Conservation (phyloP, 192 early-diverging fungal species). For the Linnemannia exigua region DNA sequence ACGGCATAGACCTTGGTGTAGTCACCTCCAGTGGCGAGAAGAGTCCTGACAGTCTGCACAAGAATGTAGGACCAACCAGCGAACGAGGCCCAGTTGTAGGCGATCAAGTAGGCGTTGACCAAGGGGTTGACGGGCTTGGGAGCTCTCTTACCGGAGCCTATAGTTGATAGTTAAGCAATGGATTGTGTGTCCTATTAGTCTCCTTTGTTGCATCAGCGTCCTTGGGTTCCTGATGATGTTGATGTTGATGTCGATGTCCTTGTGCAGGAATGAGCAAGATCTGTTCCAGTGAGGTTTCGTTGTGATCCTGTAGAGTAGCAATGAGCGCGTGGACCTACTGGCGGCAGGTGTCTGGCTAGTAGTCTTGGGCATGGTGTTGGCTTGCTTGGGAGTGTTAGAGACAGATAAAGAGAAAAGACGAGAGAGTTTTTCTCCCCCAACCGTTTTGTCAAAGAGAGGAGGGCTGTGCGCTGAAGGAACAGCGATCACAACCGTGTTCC, state of each 20-base stretch:
- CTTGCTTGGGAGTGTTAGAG: not conserved
- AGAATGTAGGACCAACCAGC: slow-evolving; percentile 88
- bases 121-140: slow-evolving; percentile 53
- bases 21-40: slow-evolving; percentile 67
- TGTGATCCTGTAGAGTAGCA: not conserved
- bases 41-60: slow-evolving; percentile 63
- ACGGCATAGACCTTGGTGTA: slow-evolving; percentile 72
- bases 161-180: not conserved
- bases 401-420: not conserved
- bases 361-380: slow-evolving; percentile 35
- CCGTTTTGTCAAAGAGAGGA: not conserved
- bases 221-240: not conserved
- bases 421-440: slow-evolving; percentile 15
- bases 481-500: not conserved
- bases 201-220: not conserved
- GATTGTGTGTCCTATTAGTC: not conserved
- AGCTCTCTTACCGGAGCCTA: slow-evolving; percentile 47
- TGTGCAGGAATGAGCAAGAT: not conserved
- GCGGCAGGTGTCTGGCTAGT: slow-evolving; percentile 29
- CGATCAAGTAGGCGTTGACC: slow-evolving; percentile 77
- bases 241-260: not conserved
- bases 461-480: slow-evolving; percentile 1
- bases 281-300: not conserved
- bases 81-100: slow-evolving; percentile 89
- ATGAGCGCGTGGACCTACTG: slow-evolving; percentile 8